Base-by-base conservation (phyloP, 352 stramenopile species). In the Pythium folliculosum region DNA sequence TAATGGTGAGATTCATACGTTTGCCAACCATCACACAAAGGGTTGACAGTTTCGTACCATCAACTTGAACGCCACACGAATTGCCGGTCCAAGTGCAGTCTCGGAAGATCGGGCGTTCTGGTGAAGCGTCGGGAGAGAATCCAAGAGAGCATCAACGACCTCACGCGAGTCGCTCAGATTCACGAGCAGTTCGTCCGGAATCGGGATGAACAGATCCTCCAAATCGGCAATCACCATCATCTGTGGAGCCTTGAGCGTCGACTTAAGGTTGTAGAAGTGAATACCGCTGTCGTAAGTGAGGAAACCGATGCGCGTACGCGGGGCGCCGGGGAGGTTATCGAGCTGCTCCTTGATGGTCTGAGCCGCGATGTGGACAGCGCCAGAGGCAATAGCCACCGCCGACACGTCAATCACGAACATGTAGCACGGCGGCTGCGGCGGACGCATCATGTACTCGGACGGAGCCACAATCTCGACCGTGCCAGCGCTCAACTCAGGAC, bases 1-100 rank as follows among this genome's bases (percentile, higher is more conserved):
- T 5, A 62, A 21, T 1, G 1, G 22, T 50, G 23, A 60, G 23
- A 10, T 35, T 35, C 32, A 40, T 19, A 22, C 8, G 16, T 25
- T 49, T 19, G 2, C 5, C n/a, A 1, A 22, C 14, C 17, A 7
- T 5, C 44, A 10, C 12, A 4, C 3, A 25, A 22, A 25, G 1
- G 19, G 17, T 7, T 8, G 17, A 49, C n/a, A n/a, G n/a, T 25
- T 77, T 71, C 96, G 76, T 66, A 98, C 97, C 86, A 99, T 99
- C 8, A 99, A 87, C 51, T 97, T 98, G 77, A 99, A 98, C 6
- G 97, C 97, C 17, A 98, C 97, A 38, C 97, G 97, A 13, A 99
- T 94, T 13, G 88, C 88, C 52, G 88, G 82, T 38, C 88, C 88
- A 5, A 96, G 74, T 2, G 83, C 86, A 19, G 86, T 95, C 69